Conservation (phyloP, 805 yeast genomes). For the Ogataea populi-albae region DNA sequence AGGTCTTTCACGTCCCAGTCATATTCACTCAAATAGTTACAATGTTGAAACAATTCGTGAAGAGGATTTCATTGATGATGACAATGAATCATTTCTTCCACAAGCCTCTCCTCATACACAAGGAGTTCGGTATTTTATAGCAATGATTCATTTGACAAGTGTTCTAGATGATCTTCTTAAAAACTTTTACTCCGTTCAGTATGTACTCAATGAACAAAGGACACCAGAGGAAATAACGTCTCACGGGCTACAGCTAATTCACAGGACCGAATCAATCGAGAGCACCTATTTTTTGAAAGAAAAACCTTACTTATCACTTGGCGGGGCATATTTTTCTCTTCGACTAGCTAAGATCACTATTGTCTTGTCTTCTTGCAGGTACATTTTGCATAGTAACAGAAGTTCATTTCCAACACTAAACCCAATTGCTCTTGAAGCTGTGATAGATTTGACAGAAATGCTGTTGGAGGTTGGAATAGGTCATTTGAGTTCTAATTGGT, state of each 20-base stretch:
- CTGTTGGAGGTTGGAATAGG: slow-evolving; percentile 4
- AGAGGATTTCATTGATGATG: slow-evolving; percentile 65
- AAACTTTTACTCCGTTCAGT: slow-evolving; percentile 5
- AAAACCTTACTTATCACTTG: slow-evolving; percentile 1
- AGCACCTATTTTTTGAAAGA: slow-evolving; percentile 5
- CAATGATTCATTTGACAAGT: slow-evolving; percentile 5
- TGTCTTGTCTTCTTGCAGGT: slow-evolving; percentile 3
- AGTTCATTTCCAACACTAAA: background rate
- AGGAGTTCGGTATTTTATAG: slow-evolving; percentile 5
- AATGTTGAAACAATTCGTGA: slow-evolving; percentile 57
- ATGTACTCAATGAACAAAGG: background rate
- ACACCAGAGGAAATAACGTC: slow-evolving; percentile 1
- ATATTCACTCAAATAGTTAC: slow-evolving; percentile 43
- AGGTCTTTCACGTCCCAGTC: slow-evolving; percentile 32
- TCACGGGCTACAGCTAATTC: slow-evolving; percentile 3
- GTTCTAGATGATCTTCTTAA: slow-evolving; percentile 2
- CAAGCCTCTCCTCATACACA: slow-evolving; percentile 2
- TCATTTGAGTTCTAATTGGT: slow-evolving; percentile 8
- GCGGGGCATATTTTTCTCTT: slow-evolving; percentile 5
- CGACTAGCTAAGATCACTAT: slow-evolving; percentile 6
- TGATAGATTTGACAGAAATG: slow-evolving; percentile 1
- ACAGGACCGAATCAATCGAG: slow-evolving; percentile 4
- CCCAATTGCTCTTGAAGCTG: slow-evolving; percentile 1
- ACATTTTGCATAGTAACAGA: slow-evolving; percentile 2
- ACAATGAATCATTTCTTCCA: slow-evolving; percentile 26